Conservation (phyloP, 225 moss, liverwort and hornwort genomes). For the Marchantia polymorpha region DNA sequence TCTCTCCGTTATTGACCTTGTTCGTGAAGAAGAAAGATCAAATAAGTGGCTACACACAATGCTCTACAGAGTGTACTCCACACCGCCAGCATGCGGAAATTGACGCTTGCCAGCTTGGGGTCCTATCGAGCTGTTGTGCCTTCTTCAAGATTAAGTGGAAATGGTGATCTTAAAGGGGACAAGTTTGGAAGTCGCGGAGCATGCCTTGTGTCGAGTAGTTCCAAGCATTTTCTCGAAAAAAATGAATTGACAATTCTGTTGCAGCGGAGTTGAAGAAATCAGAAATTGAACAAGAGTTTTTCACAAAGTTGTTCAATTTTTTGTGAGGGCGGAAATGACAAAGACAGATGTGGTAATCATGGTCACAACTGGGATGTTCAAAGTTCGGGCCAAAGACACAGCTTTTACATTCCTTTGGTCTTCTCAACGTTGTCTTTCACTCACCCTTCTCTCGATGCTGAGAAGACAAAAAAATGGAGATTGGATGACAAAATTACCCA, state of each 20-base stretch:
- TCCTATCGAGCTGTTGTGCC: not conserved
- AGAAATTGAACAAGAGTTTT: not conserved
- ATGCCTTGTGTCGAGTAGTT: not conserved
- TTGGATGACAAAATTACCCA: no score
- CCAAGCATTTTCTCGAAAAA: not conserved
- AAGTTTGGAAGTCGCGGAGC: no score
- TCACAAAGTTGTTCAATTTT: constrained; percentile 7
- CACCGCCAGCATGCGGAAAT: not conserved
- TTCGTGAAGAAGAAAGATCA: constrained; percentile 56
- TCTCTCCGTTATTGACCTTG: no score
- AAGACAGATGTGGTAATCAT: constrained; percentile 32
- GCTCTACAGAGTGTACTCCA: constrained; percentile 17
- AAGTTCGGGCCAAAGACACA: constrained; percentile 20
- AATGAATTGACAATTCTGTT: not conserved
- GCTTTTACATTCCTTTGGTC: constrained; percentile 47
- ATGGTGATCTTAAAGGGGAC: no score
- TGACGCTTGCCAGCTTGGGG: constrained; percentile 6
- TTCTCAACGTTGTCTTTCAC: constrained; percentile 63
- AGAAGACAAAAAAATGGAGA: no score
- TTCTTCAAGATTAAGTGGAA: not conserved
- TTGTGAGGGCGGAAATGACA: constrained; percentile 22
- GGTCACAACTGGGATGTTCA: constrained; percentile 41
- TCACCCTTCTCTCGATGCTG: constrained; percentile 46
- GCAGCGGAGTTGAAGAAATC: not conserved
- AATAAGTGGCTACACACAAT: constrained; percentile 23